Evolutionary conservation across 2,329 filamentous ascomycete genomes (phyloP).

Genomic region (Didymella lethalis): DNA sequence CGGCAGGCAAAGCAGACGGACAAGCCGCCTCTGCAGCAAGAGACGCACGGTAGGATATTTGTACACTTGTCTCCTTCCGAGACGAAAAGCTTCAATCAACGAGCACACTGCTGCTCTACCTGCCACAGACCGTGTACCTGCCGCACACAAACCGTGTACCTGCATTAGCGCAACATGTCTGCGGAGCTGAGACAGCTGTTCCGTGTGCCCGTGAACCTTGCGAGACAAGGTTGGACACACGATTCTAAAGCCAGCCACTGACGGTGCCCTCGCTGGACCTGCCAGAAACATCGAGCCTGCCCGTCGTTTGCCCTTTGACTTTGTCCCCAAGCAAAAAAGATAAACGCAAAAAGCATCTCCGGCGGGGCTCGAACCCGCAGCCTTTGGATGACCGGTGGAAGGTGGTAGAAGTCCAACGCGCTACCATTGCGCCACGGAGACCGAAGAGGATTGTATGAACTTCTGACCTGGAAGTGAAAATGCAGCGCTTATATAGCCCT

Average conservation of each 20-base stretch:
- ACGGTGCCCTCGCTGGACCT: neutral
- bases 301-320: too few relatives aligned
- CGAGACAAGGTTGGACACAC: neutral
- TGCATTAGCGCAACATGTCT: neutral
- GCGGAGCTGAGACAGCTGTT: neutral
- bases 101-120: conserved; percentile 8
- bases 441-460: conserved; percentile 33
- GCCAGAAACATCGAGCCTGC: too few relatives aligned
- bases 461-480: conserved; percentile 16
- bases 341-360: conserved; percentile 35
- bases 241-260: neutral
- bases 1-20: conserved; percentile 10
- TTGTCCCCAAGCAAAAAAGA: neutral
- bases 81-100: conserved; percentile 4
- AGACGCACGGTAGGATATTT: neutral
- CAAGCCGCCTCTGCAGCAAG: neutral
- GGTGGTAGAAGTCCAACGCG: conserved; percentile 45
- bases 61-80: conserved; percentile 4
- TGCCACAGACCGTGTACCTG: conserved; percentile 3
- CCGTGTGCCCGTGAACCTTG: neutral
- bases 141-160: neutral
- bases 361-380: conserved; percentile 47
- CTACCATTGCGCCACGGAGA: conserved; percentile 47
- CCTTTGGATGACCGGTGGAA: conserved; percentile 36
- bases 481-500: neutral